phyloP scores from a whole-genome alignment of 2,329 filamentous ascomycete genomes.

The Talaromyces albobiverticillius region DNA sequence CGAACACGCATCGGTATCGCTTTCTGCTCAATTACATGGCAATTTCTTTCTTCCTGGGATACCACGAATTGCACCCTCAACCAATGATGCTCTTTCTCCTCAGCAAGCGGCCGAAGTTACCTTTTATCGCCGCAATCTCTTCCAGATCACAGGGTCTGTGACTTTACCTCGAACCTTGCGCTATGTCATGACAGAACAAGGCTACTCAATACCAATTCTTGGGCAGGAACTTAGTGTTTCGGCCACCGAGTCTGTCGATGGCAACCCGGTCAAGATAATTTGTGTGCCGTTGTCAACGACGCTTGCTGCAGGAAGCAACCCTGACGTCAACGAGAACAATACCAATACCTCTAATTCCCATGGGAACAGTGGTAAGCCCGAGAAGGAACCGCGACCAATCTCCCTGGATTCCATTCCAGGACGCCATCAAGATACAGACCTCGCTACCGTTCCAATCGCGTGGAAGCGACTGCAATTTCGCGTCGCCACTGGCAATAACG shows the following conservation, averaged over 20 bases:
- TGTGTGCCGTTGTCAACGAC: slow-evolving; percentile 96
- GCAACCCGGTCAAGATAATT: slow-evolving; percentile 86
- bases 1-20: slow-evolving; percentile 54
- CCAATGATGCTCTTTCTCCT: slow-evolving; percentile 53
- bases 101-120: slow-evolving; percentile 69
- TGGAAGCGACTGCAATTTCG: too few relatives aligned
- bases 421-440: too few relatives aligned
- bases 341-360: too few relatives aligned
- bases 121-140: slow-evolving; percentile 92
- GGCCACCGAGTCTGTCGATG: slow-evolving; percentile 91
- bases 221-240: slow-evolving; percentile 80
- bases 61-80: slow-evolving; percentile 58
- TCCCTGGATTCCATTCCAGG: too few relatives aligned
- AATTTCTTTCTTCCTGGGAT: slow-evolving; percentile 69
- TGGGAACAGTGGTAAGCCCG: too few relatives aligned
- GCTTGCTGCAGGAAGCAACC: too few relatives aligned
- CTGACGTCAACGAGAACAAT: too few relatives aligned
- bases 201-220: slow-evolving; percentile 30
- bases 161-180: slow-evolving; percentile 74
- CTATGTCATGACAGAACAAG: slow-evolving; percentile 78
- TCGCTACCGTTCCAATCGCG: too few relatives aligned
- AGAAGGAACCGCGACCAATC: too few relatives aligned
- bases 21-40: slow-evolving; percentile 63
- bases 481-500: too few relatives aligned
- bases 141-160: slow-evolving; percentile 89